phyloP scores from a whole-genome alignment of 768 basidiomycete species.

The Leccinum longicurvipes region DNA sequence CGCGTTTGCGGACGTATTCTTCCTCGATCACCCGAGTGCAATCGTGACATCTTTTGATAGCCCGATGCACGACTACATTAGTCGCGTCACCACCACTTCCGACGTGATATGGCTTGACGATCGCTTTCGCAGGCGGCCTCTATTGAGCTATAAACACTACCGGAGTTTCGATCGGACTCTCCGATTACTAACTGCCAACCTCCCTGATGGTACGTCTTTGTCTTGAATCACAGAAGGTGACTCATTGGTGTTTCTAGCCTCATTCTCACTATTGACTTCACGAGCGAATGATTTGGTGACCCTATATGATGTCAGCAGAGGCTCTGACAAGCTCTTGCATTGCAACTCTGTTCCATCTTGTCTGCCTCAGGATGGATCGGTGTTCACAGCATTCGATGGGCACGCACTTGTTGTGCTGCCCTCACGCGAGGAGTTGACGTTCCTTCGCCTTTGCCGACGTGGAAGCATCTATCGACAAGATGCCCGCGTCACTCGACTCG shows the following conservation, averaged over 20 bases:
- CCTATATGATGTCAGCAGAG: slow-evolving; percentile 57
- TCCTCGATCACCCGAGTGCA: slow-evolving; percentile 32
- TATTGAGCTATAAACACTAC: slow-evolving; percentile 60
- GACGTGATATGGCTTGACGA: slow-evolving; percentile 70
- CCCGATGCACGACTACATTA: slow-evolving; percentile 38
- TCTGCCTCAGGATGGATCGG: slow-evolving; percentile 31
- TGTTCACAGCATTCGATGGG: slow-evolving; percentile 30
- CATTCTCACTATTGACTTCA: slow-evolving; percentile 57
- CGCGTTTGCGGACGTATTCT: slow-evolving; percentile 33
- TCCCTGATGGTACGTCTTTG: slow-evolving; percentile 30
- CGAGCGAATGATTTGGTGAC: slow-evolving; percentile 56
- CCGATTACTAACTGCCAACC: slow-evolving; percentile 36
- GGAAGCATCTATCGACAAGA: slow-evolving; percentile 47
- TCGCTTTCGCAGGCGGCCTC: slow-evolving; percentile 52
- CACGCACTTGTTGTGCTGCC: slow-evolving; percentile 32
- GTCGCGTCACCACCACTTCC: slow-evolving; percentile 57
- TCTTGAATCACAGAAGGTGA: not conserved
- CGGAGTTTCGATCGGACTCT: slow-evolving; percentile 61
- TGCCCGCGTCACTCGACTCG: slow-evolving; percentile 24
- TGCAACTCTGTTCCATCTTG: slow-evolving; percentile 39
- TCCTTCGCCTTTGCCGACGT: slow-evolving; percentile 47
- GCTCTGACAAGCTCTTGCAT: slow-evolving; percentile 40
- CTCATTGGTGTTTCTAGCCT: slow-evolving; percentile 33
- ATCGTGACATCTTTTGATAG: slow-evolving; percentile 55
- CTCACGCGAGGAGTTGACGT: slow-evolving; percentile 26